Conservation (phyloP, 169 alveolate species). For the Eimeria maxima region DNA sequence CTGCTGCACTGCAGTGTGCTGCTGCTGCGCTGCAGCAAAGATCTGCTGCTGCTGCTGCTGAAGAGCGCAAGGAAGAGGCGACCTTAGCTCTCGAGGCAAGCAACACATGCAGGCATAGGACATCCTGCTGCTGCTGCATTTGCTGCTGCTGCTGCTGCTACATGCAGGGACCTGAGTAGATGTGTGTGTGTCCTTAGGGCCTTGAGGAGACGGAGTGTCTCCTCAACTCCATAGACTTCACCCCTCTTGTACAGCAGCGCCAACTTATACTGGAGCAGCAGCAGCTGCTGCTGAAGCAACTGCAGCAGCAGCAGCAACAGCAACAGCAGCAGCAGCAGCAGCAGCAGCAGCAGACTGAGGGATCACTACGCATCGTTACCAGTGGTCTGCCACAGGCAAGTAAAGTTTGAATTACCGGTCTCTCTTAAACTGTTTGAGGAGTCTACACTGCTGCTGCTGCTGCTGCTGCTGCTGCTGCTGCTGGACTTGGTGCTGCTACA, state of each 20-base stretch:
- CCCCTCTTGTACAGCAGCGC: slow-evolving; percentile 57
- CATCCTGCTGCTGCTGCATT: no score
- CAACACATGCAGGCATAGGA: background rate
- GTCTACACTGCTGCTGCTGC: background rate
- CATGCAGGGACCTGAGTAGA: no score
- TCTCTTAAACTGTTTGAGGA: background rate
- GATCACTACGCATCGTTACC: background rate
- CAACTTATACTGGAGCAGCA: slow-evolving; percentile 7
- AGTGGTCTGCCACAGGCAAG: slow-evolving; percentile 36
- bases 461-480: slow-evolving; percentile 56
- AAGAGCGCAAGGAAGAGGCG: background rate
- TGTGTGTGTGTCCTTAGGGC: background rate
- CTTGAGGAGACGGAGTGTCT: background rate
- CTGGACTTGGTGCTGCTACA: background rate
- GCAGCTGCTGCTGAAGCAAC: slow-evolving; percentile 33
- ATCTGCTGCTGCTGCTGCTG: background rate
- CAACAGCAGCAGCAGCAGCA: slow-evolving; percentile 66
- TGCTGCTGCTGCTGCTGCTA: no score
- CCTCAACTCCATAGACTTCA: slow-evolving; percentile 1
- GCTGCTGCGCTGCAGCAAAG: background rate
- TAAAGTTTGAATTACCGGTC: background rate
- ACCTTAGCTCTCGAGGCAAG: slow-evolving; percentile 15
- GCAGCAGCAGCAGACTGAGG: background rate
- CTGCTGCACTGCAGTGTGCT: slow-evolving; percentile 40
- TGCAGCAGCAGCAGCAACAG: slow-evolving; percentile 36